Evolutionary conservation across 2,329 filamentous ascomycete species (phyloP), one percentile per base, ranked within the genome.

Genomic region (Elsinoe arachidis): DNA sequence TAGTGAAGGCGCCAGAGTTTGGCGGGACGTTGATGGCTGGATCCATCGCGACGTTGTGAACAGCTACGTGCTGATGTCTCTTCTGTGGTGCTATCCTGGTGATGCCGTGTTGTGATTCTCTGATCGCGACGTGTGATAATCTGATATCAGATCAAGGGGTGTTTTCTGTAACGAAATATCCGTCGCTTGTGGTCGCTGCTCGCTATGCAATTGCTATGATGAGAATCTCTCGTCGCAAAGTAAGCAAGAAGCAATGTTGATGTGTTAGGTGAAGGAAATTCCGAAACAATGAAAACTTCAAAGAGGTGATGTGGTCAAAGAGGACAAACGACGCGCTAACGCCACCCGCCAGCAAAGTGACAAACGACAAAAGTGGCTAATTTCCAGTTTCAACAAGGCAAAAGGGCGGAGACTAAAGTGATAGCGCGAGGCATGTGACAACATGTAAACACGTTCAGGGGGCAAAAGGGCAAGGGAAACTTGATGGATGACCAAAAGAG

Each of bases 241-340:
- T 21, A 23, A 44, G n/a, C n/a, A 23, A 23, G 41, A 14, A 23
- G 9, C n/a, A 12, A 23, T 46, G 41, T 30, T 19, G 19, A 46
- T 46, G 41, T 46, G 41, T 30, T 43, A 10, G 21, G 41, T 46
- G 15, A 46, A 46, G 2, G 7, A n/a, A 30, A 30, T 30, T 9
- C 26, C 26, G 26, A 30, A 14, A 46, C 41, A 46, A 46, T 46
- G 41, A 46, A 46, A 46, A 12, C 26, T 46, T 46, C 7, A 26
- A 46, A 46, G 19, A 46, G 41, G 41, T 46, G 41, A 26, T 30
- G 26, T 30, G 41, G 41, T 46, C 41, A 46, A 46, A 46, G 41
- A 46, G 41, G 17, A 46, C 41, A 46, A 46, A 23, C 41, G n/a
- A 26, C 26, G 26, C 7, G 26, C 26, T 7, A 30, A 30, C 26